Evolutionary conservation across 495 filamentous ascomycete species (phyloP).

Genomic region (Pseudomonodictys pantanalensis): DNA sequence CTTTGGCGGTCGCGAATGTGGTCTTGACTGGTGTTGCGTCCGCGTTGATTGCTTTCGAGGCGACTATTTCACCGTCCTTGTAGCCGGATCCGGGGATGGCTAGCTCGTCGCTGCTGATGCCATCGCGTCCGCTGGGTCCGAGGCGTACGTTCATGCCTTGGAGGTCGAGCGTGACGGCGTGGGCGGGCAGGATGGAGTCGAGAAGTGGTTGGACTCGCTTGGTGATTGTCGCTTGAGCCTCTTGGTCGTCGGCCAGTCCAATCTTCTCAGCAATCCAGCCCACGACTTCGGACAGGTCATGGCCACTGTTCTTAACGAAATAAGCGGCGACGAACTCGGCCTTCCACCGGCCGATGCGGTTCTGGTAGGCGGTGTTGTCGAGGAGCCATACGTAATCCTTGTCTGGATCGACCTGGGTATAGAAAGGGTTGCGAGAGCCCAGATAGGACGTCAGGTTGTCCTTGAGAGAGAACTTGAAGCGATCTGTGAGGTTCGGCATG

Average conservation of each 20-base stretch:
- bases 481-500: slow-evolving; percentile 27
- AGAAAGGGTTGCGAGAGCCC: slow-evolving; percentile 42
- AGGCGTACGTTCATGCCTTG: slow-evolving; percentile 47
- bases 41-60: slow-evolving; percentile 48
- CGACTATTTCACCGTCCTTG: slow-evolving; percentile 27
- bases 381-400: slow-evolving; percentile 79
- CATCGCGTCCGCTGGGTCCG: slow-evolving; percentile 67
- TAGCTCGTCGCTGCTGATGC: slow-evolving; percentile 62
- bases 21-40: slow-evolving; percentile 55
- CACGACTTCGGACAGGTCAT: slow-evolving; percentile 63
- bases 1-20: slow-evolving; percentile 68
- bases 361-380: slow-evolving; percentile 81
- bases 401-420: slow-evolving; percentile 44
- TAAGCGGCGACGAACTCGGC: slow-evolving; percentile 78
- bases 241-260: slow-evolving; percentile 60
- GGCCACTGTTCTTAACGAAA: slow-evolving; percentile 67
- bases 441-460: slow-evolving; percentile 48
- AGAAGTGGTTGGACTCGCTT: slow-evolving; percentile 72
- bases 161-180: slow-evolving; percentile 59
- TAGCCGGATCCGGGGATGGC: slow-evolving; percentile 38
- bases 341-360: slow-evolving; percentile 54
- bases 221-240: slow-evolving; percentile 63
- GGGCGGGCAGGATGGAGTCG: slow-evolving; percentile 67
- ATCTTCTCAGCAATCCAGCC: slow-evolving; percentile 68
- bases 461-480: slow-evolving; percentile 27